Conservation (phyloP, 106 monocot genomes). For the Phalaenopsis equestris region DNA sequence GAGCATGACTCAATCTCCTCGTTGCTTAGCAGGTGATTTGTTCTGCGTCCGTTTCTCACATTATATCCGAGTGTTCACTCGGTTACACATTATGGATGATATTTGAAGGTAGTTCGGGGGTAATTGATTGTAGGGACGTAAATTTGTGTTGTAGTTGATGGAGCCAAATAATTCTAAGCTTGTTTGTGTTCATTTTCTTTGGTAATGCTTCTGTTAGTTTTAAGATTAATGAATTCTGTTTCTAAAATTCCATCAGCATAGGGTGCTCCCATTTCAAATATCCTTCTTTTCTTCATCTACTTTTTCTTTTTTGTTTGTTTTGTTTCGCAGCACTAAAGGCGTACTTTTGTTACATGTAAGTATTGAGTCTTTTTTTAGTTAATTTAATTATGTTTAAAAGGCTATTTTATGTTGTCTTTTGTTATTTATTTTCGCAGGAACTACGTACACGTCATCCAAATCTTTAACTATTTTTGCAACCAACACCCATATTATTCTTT, state of each 20-base stretch:
- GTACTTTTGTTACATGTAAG: not conserved
- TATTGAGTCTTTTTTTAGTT: not conserved
- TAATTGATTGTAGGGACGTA: not conserved
- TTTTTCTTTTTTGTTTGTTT: not conserved
- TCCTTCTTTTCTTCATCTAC: not conserved
- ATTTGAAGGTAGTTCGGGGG: not conserved
- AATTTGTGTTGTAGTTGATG: not conserved
- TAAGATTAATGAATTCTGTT: not conserved
- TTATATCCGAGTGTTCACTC: not conserved
- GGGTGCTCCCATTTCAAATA: not conserved
- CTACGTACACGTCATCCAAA: no score
- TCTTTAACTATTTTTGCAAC: no score
- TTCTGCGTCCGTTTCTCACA: not conserved
- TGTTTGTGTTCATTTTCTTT: not conserved
- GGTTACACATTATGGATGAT: not conserved
- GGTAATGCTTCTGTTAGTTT: not conserved
- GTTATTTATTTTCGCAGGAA: not conserved
- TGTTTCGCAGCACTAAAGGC: not conserved
- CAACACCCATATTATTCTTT: no score
- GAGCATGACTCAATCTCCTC: not conserved
- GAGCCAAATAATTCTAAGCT: not conserved
- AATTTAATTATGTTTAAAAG: not conserved
- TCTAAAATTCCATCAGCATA: no score
- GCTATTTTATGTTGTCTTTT: not conserved
- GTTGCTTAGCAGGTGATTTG: not conserved